phyloP scores from a whole-genome alignment of 2,329 filamentous ascomycete genomes.

The Stemphylium lycopersici region DNA sequence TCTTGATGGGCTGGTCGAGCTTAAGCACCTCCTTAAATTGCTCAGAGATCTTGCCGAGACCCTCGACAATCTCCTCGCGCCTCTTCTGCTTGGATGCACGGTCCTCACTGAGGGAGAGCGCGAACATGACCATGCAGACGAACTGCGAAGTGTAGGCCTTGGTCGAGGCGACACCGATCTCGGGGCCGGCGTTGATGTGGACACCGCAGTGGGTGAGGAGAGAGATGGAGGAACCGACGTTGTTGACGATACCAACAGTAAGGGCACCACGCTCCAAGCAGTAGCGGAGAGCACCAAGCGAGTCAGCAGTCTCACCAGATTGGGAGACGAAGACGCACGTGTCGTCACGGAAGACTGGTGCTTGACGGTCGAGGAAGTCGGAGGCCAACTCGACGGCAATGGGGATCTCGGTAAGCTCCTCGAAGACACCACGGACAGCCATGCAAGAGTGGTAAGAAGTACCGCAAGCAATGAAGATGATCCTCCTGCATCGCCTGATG shows the following conservation, averaged over 20 bases:
- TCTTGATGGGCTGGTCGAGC: slow-evolving; percentile 92
- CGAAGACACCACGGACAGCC: slow-evolving; percentile 97
- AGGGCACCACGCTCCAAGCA: slow-evolving; percentile 96
- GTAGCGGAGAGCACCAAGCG: slow-evolving; percentile 94
- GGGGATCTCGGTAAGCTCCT: slow-evolving; percentile 97
- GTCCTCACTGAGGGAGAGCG: slow-evolving; percentile 93
- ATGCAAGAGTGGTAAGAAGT: slow-evolving; percentile 99
- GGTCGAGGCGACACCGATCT: slow-evolving; percentile 98
- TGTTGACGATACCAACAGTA: slow-evolving; percentile 98
- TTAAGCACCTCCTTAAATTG: slow-evolving; percentile 93
- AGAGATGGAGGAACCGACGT: slow-evolving; percentile 97
- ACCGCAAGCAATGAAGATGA: slow-evolving; percentile 99
- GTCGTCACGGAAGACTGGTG: slow-evolving; percentile 98
- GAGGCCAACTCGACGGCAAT: slow-evolving; percentile 97
- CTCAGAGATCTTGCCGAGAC: slow-evolving; percentile 81
- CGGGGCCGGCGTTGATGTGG: slow-evolving; percentile 97
- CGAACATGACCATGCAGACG: slow-evolving; percentile 99
- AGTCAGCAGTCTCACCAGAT: slow-evolving; percentile 98
- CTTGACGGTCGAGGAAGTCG: slow-evolving; percentile 95
- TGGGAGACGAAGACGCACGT: slow-evolving; percentile 99
- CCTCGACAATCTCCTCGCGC: slow-evolving; percentile 95
- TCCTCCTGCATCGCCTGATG: slow-evolving; percentile 93
- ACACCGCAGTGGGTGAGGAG: slow-evolving; percentile 99
- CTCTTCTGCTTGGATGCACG: slow-evolving; percentile 91
- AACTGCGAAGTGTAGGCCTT: slow-evolving; percentile 99